Evolutionary conservation across 768 basidiomycete species (phyloP).

Genomic region (Hericium rajendrae): DNA sequence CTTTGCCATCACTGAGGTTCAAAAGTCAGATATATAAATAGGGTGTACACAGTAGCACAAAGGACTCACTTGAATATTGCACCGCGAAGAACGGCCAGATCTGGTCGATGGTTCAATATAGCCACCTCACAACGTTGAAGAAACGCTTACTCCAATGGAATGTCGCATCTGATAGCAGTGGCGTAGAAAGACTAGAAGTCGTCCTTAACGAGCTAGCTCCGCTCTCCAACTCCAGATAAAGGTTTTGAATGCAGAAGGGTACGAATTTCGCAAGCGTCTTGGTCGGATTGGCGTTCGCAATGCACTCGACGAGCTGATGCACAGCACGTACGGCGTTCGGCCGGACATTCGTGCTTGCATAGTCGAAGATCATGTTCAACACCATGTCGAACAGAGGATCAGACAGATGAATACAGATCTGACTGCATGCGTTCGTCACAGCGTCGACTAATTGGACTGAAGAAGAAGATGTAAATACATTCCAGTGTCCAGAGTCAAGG

Average conservation of each 20-base stretch:
- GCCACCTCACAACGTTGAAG: not conserved
- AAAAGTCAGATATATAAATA: not conserved
- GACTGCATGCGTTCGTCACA: conserved; percentile 65
- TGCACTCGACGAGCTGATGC: conserved; percentile 76
- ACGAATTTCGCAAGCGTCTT: conserved; percentile 77
- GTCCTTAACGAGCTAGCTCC: conserved; percentile 72
- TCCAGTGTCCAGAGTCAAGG: not conserved
- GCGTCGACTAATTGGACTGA: conserved; percentile 69
- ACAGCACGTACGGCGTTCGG: conserved; percentile 82
- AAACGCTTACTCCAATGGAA: conserved; percentile 70
- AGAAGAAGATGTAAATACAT: not conserved
- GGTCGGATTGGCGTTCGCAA: conserved; percentile 68
- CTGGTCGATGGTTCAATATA: conserved; percentile 25
- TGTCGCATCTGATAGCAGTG: conserved; percentile 73
- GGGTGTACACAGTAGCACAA: not conserved
- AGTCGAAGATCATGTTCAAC: conserved; percentile 75
- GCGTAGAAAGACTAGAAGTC: conserved; percentile 52
- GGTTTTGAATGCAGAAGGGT: conserved; percentile 60
- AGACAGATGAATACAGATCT: conserved; percentile 68
- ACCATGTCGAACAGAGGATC: conserved; percentile 71
- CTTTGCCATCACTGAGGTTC: conserved; percentile 37
- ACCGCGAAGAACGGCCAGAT: conserved; percentile 70
- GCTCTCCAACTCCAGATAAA: conserved; percentile 69
- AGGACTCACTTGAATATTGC: conserved; percentile 63
- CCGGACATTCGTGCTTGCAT: conserved; percentile 71